Evolutionary conservation across 164 flowering plant genomes (phyloP).

Genomic region (Chimonanthus praecox): DNA sequence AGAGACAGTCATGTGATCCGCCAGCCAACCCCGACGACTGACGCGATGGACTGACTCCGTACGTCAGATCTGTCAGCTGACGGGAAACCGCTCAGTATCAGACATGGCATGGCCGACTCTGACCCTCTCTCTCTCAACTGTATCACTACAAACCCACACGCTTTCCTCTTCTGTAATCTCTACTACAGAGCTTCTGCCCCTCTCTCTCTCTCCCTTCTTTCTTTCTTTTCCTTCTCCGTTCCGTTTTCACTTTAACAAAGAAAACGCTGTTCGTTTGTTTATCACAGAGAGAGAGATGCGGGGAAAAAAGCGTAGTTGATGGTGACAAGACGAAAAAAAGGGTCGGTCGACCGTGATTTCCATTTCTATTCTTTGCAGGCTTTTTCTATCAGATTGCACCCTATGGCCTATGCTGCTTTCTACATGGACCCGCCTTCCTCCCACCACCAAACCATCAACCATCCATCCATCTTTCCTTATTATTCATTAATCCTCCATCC

Average conservation of each 20-base stretch:
- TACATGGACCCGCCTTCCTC: slow-evolving; percentile 7
- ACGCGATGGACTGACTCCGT: slow-evolving; percentile 18
- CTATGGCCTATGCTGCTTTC: background rate
- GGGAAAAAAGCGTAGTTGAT: slow-evolving; percentile 19
- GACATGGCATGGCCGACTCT: background rate
- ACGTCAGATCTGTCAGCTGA: slow-evolving; percentile 35
- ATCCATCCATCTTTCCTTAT: background rate
- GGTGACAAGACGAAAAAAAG: slow-evolving; percentile 27
- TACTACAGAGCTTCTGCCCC: background rate
- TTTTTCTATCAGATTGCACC: background rate
- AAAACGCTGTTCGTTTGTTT: background rate
- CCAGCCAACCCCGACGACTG: slow-evolving; percentile 9
- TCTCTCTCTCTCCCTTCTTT: background rate
- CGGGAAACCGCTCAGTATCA: background rate
- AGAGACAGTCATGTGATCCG: slow-evolving; percentile 2
- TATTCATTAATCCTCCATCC: no score
- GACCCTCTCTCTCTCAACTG: background rate
- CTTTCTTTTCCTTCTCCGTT: background rate
- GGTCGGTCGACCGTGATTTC: slow-evolving; percentile 19
- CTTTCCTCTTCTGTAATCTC: background rate
- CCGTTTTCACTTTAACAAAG: background rate
- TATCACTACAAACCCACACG: background rate
- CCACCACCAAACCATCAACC: background rate
- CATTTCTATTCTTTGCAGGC: slow-evolving; percentile 30
- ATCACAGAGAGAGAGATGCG: background rate